Base-by-base conservation (phyloP, 768 basidiomycete species). In the Lepiota brunneoincarnata region DNA sequence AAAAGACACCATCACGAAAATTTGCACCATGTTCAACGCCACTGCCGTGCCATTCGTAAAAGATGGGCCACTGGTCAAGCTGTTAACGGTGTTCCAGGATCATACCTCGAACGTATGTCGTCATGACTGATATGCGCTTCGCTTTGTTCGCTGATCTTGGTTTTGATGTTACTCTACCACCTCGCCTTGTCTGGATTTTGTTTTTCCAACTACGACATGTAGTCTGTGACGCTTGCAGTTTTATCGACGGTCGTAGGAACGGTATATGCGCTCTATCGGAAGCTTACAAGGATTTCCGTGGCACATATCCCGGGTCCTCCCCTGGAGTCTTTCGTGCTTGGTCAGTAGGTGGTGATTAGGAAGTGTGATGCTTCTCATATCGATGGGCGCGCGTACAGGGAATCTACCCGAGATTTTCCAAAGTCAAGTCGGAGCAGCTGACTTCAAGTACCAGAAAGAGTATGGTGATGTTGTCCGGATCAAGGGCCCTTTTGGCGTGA, bases 381-480 rank as follows among this genome's bases (percentile, higher is more conserved):
- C 34, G 14, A 48, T 41, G 7, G 49, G 47, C 35, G 44, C 12
- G n/a, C n/a, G 21, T 7, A 37, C 56, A 83, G 81, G 81, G 12
- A 77, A 79, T 53, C 64, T 82, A 18, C 70, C 69, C 20, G 75
- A 81, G 58, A 64, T 78, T 39, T 76, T 79, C 56, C 78, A 78
- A 56, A 76, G 75, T 54, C 74, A 81, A 61, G 79, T 73, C 15
- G 80, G 74, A 10, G 71, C 72, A 46, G 71, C 76, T 6, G 81
- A 82, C 56, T 81, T 81, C 63, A 78, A 76, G 59, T 82, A 80
- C 64, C 75, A 77, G 58, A 67, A 63, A 31, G 62, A 70, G 55
- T 83, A 70, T 58, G 81, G 82, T 1, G 75, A 76, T 57, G 68
- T 82, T 14, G 74, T 79, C 26, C 76, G 78, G 36, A 60, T 83